These are phyloP conservation scores for Pseudogymnoascus sp. DNA, from an alignment of 2,329 filamentous ascomycete species.

Conservation along the genomic window DNA sequence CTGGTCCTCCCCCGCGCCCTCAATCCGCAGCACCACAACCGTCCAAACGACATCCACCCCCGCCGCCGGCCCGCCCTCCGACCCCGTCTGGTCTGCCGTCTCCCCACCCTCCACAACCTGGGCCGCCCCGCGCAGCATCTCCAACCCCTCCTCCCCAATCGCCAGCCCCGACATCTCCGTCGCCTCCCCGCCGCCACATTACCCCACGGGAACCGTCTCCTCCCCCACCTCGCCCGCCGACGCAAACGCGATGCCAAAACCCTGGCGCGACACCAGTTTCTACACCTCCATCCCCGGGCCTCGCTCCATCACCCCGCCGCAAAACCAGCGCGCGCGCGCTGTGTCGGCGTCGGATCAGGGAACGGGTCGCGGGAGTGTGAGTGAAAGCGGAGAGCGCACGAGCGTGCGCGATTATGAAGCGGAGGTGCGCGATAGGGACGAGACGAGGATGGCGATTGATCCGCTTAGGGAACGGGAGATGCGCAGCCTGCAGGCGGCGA, in stretches of 20 bases:
- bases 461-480: background rate
- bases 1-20: slow-evolving; percentile 22
- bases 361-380: background rate
- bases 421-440: background rate
- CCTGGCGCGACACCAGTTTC: background rate
- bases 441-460: background rate
- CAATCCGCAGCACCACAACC: background rate
- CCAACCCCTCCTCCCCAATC: background rate
- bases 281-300: background rate
- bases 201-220: background rate
- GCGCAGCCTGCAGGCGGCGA: background rate
- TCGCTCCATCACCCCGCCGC: background rate
- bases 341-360: background rate
- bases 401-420: background rate
- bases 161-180: background rate
- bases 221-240: background rate
- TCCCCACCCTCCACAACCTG: background rate
- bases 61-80: background rate
- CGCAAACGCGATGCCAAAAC: background rate
- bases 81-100: background rate
- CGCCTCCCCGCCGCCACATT: background rate
- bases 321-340: background rate
- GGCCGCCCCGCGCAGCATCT: background rate
- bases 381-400: background rate
- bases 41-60: background rate